These are phyloP conservation scores for Drechslerella dactyloides DNA, from an alignment of 2,329 filamentous ascomycete species.

Conservation along the genomic window DNA sequence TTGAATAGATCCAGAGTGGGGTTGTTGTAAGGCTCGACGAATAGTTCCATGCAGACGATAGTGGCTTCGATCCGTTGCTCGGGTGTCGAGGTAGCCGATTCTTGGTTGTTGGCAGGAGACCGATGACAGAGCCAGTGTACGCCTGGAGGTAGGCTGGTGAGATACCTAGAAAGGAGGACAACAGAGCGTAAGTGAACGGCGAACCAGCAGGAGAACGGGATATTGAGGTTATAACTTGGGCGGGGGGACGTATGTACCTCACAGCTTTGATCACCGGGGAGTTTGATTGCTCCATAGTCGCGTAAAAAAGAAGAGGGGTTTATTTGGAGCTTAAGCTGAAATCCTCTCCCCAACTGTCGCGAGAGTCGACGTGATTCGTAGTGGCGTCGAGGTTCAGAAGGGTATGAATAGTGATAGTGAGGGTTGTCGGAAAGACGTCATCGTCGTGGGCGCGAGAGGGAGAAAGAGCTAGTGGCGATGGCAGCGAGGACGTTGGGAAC, in stretches of 20 bases:
- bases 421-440: too few relatives aligned
- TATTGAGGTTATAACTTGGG: not conserved
- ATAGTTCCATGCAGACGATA: constrained; percentile 53
- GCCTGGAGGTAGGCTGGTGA: constrained; percentile 53
- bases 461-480: too few relatives aligned
- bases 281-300: constrained; percentile 23
- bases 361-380: too few relatives aligned
- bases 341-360: too few relatives aligned
- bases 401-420: too few relatives aligned
- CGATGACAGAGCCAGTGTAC: constrained; percentile 55
- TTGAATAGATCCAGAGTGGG: constrained; percentile 53
- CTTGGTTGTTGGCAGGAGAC: constrained; percentile 39
- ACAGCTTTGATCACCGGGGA: constrained; percentile 33
- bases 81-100: constrained; percentile 18
- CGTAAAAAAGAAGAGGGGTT: not conserved
- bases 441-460: too few relatives aligned
- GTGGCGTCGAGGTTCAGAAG: too few relatives aligned
- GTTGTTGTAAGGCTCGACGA: constrained; percentile 53
- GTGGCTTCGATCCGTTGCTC: constrained; percentile 50
- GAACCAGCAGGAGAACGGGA: not conserved
- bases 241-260: constrained; percentile 34
- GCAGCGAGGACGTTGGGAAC: too few relatives aligned
- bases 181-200: constrained; percentile 1
- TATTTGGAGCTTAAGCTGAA: not conserved
- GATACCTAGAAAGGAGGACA: constrained; percentile 17